Evolutionary conservation across 2,329 filamentous ascomycete genomes (phyloP).

Genomic region (Hypoxylon sp.): DNA sequence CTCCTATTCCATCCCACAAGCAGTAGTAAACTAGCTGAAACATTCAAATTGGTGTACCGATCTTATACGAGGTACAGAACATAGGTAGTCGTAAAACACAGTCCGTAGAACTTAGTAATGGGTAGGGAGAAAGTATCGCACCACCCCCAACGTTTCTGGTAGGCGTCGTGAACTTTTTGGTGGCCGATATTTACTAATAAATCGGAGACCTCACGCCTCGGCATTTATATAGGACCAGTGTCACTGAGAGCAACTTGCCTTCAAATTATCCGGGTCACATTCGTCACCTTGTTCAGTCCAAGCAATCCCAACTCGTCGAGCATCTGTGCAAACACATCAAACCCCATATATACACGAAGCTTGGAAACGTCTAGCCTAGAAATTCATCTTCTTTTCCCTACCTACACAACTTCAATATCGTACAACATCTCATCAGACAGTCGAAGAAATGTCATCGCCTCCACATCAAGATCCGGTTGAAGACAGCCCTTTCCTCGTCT

Average conservation of each 20-base stretch:
- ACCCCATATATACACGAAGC: neutral
- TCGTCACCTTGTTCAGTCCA: neutral
- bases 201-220: neutral
- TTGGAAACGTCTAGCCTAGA: neutral
- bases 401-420: neutral
- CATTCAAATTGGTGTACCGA: neutral
- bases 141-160: neutral
- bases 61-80: neutral
- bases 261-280: neutral
- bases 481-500: neutral
- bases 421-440: too few relatives aligned
- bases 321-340: neutral
- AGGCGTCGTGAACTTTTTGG: neutral
- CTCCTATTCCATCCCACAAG: neutral
- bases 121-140: neutral
- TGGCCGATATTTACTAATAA: neutral
- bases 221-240: too few relatives aligned
- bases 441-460: too few relatives aligned
- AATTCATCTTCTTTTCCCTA: neutral
- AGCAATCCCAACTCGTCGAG: neutral
- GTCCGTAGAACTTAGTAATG: neutral
- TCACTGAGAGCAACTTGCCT: neutral
- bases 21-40: neutral
- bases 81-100: neutral
- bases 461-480: neutral